Evolutionary conservation across 179 eudicot species (phyloP).

Genomic region (Kewa caespitosa): DNA sequence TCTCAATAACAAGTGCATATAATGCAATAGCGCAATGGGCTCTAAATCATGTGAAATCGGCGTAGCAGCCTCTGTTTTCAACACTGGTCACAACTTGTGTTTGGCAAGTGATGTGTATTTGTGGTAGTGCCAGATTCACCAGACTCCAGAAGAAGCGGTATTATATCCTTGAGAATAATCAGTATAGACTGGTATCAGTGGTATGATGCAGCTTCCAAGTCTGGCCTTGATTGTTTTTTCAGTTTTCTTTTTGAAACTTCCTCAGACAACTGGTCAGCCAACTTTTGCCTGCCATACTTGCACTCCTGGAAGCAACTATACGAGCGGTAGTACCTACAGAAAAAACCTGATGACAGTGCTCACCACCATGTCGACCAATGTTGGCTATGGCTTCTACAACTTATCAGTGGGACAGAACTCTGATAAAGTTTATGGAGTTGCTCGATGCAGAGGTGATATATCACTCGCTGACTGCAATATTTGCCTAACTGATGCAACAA

Average conservation of each 20-base stretch:
- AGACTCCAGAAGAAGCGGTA: no score
- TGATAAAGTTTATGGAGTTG: slow-evolving; percentile 16
- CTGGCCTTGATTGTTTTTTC: not conserved
- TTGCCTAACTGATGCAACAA: slow-evolving; percentile 3
- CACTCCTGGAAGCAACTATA: slow-evolving; percentile 13
- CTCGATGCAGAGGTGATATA: slow-evolving; percentile 19
- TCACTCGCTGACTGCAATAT: slow-evolving; percentile 2
- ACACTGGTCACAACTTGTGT: no score
- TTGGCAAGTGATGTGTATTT: no score
- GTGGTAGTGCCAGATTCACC: no score
- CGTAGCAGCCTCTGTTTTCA: no score
- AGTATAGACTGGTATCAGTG: no score
- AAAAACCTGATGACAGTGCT: slow-evolving; percentile 32
- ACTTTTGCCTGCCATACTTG: not conserved
- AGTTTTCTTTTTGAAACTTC: not conserved
- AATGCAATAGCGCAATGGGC: no score
- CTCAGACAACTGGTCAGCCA: not conserved
- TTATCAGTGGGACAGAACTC: slow-evolving; percentile 3
- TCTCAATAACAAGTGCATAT: no score
- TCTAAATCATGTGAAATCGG: no score
- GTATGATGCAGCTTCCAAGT: not conserved
- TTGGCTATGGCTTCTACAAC: slow-evolving; percentile 13
- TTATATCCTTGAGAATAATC: no score
- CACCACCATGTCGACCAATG: slow-evolving; percentile 11
- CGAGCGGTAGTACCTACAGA: slow-evolving; percentile 16